Percentiles rank a stretch among this genome's conserved stretches.
These are phyloP conservation scores for Fraxinus greggii DNA, from an alignment of 305 asterid species.

Conservation along the genomic window DNA sequence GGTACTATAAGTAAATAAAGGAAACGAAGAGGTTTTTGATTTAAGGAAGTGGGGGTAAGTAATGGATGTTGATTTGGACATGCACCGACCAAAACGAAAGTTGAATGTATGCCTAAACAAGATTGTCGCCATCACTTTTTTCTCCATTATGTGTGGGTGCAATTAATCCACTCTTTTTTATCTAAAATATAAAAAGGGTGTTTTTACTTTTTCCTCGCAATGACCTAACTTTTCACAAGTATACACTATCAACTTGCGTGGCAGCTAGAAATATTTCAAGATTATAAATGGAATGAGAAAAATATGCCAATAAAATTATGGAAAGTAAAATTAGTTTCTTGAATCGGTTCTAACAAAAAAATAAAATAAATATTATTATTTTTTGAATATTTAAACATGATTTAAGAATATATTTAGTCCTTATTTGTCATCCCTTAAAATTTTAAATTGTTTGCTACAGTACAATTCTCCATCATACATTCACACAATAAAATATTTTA, in stretches of 20 bases:
- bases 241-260: background rate
- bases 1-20: background rate
- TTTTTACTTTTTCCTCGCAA: background rate
- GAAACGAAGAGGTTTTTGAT: background rate
- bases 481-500: too few relatives aligned
- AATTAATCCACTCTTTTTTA: background rate
- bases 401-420: too few relatives aligned
- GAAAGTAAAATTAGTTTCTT: too few relatives aligned
- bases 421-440: too few relatives aligned
- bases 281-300: background rate
- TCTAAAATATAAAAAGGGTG: background rate
- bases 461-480: too few relatives aligned
- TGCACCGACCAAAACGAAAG: constrained; percentile 27
- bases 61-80: constrained; percentile 14
- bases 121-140: constrained; percentile 10
- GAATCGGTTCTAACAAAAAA: too few relatives aligned
- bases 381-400: too few relatives aligned
- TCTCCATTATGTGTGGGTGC: background rate
- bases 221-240: background rate
- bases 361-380: too few relatives aligned
- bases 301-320: background rate
- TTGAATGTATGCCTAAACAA: background rate
- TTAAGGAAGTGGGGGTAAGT: constrained; percentile 7
- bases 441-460: too few relatives aligned
- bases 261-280: background rate